Evolutionary conservation across 2,329 filamentous ascomycete genomes (phyloP).

Genomic region (Xylariaceae sp.): DNA sequence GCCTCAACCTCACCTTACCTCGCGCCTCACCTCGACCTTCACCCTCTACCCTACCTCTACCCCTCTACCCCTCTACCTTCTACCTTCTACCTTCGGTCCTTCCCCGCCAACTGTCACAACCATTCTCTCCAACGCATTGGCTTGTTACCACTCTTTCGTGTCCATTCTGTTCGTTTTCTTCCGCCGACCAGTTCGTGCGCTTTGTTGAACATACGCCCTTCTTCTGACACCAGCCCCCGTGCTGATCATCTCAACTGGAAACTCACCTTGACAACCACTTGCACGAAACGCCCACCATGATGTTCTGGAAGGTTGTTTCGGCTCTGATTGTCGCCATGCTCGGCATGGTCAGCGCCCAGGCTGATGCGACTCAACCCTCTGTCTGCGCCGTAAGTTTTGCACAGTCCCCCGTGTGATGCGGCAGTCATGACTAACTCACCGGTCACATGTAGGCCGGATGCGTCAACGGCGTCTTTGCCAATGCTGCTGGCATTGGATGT

Average conservation of each 20-base stretch:
- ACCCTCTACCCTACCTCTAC: not conserved
- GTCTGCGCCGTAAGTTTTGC: conserved; percentile 27
- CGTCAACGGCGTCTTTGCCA: conserved; percentile 27
- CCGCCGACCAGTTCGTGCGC: conserved; percentile 23
- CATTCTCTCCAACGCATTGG: not conserved
- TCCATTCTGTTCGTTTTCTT: conserved; percentile 15
- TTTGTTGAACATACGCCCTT: conserved; percentile 25
- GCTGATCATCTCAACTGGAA: conserved; percentile 7
- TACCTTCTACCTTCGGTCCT: not conserved
- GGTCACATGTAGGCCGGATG: conserved; percentile 24
- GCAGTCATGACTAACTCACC: conserved; percentile 14
- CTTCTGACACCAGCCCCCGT: conserved; percentile 7
- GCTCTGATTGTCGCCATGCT: conserved; percentile 14
- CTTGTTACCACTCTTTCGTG: conserved; percentile 2
- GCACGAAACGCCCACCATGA: conserved; percentile 11
- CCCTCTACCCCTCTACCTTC: not conserved
- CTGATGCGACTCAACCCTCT: conserved; percentile 8
- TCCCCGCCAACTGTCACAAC: not conserved
- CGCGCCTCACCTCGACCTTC: not conserved
- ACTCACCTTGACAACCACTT: not conserved
- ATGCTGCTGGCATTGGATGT: conserved; percentile 26
- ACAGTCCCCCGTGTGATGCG: not conserved
- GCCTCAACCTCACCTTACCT: not conserved
- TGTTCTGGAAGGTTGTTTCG: conserved; percentile 19
- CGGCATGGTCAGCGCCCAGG: conserved; percentile 25